A percentile compares a stretch with the other conserved stretches of the same genome.
Conservation (phyloP, 352 stramenopile species). For the Phytophthora capsici region DNA sequence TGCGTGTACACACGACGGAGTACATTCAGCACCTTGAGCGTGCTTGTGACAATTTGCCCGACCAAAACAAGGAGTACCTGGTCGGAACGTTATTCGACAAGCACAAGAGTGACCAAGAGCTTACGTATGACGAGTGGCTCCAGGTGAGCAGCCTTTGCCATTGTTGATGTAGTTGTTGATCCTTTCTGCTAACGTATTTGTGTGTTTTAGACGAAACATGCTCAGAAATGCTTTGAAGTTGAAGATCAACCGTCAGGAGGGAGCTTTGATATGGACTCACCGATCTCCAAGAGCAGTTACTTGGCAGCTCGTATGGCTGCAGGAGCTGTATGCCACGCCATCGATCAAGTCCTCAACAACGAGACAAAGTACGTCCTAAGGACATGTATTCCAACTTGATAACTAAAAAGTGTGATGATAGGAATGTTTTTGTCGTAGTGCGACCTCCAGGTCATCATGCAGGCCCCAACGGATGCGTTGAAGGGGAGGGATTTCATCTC, state of each 20-base stretch:
- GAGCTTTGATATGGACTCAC: slow-evolving; percentile 70
- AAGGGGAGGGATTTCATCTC: slow-evolving; percentile 56
- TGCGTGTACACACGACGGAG: slow-evolving; percentile 68
- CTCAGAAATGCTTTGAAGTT: slow-evolving; percentile 53
- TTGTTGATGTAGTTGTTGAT: background rate
- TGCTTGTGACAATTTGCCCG: slow-evolving; percentile 45
- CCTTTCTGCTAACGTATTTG: background rate
- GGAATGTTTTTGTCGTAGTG: slow-evolving; percentile 69
- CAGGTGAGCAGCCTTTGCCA: slow-evolving; percentile 32
- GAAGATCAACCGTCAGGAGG: slow-evolving; percentile 52
- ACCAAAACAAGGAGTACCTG: slow-evolving; percentile 53
- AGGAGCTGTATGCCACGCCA: slow-evolving; percentile 64
- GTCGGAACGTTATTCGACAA: slow-evolving; percentile 50
- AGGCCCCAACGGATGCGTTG: slow-evolving; percentile 65
- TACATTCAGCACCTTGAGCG: slow-evolving; percentile 70
- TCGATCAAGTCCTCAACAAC: slow-evolving; percentile 67
- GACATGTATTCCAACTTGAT: background rate
- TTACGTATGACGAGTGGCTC: slow-evolving; percentile 54
- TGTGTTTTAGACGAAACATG: slow-evolving; percentile 45
- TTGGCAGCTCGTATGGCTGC: slow-evolving; percentile 57
- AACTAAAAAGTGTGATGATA: slow-evolving; percentile 14
- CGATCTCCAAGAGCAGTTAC: slow-evolving; percentile 70
- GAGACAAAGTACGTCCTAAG: slow-evolving; percentile 52
- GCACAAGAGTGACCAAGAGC: slow-evolving; percentile 25
- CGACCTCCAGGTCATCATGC: slow-evolving; percentile 67